phyloP scores from a whole-genome alignment of 2,329 filamentous ascomycete genomes.

The Fusarium floridanum region DNA sequence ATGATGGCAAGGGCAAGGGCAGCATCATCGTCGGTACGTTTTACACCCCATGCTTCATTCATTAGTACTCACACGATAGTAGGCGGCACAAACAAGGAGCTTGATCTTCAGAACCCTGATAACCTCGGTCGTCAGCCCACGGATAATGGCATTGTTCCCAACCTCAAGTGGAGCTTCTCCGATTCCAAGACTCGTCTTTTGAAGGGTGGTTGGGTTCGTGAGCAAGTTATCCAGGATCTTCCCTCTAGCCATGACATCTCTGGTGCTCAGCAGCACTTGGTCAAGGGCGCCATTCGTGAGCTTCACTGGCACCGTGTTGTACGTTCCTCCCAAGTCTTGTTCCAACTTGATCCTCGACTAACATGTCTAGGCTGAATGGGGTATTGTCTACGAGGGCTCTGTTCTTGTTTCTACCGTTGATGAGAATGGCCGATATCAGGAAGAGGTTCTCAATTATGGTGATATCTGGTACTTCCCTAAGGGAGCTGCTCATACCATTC shows the following conservation, averaged over 20 bases:
- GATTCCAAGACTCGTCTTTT: slow-evolving; percentile 74
- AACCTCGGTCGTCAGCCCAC: slow-evolving; percentile 72
- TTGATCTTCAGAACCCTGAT: slow-evolving; percentile 74
- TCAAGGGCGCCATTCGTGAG: slow-evolving; percentile 74
- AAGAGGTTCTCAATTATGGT: slow-evolving; percentile 68
- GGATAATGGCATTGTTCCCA: slow-evolving; percentile 73
- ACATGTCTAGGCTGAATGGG: slow-evolving; percentile 72
- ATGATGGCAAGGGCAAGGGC: slow-evolving; percentile 69
- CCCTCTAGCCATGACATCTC: slow-evolving; percentile 75
- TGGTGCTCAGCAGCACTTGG: slow-evolving; percentile 76
- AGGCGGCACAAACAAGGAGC: slow-evolving; percentile 73
- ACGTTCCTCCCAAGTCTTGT: slow-evolving; percentile 42
- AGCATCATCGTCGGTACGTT: slow-evolving; percentile 67
- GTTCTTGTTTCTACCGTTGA: slow-evolving; percentile 72
- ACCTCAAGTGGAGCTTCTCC: slow-evolving; percentile 78
- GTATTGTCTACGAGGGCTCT: slow-evolving; percentile 69
- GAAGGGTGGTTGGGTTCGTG: slow-evolving; percentile 74
- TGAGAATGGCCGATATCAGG: slow-evolving; percentile 68
- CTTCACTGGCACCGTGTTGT: slow-evolving; percentile 78
- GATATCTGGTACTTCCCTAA: slow-evolving; percentile 80
- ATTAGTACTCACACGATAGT: neutral
- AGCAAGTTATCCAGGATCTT: slow-evolving; percentile 76
- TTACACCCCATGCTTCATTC: neutral
- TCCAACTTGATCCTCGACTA: neutral
- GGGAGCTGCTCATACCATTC: slow-evolving; percentile 72